These are phyloP conservation scores for Malus hybrid DNA, from an alignment of 331 rosid genomes.

Conservation along the genomic window DNA sequence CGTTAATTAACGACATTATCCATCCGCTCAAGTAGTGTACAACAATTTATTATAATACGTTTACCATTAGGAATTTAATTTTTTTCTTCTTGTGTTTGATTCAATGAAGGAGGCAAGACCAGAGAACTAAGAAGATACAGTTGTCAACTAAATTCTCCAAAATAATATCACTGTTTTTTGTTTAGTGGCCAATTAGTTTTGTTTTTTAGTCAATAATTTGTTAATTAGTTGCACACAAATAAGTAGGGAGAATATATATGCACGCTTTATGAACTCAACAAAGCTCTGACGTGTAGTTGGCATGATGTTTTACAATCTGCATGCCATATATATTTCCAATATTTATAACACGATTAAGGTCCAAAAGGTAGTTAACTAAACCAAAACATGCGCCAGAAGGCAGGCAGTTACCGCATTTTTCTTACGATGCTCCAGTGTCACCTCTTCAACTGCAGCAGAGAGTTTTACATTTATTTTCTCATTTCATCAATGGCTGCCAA, in stretches of 20 bases:
- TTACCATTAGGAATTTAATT: too few relatives aligned
- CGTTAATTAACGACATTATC: too few relatives aligned
- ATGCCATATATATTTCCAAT: neutral
- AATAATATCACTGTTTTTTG: too few relatives aligned
- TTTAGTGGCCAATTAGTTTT: too few relatives aligned
- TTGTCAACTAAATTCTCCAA: too few relatives aligned
- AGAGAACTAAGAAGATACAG: too few relatives aligned
- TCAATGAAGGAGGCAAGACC: too few relatives aligned
- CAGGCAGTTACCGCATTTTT: conserved; percentile 64
- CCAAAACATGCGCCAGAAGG: neutral
- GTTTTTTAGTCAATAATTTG: too few relatives aligned
- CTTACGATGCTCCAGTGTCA: conserved; percentile 87
- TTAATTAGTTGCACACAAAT: neutral
- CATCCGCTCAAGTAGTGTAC: too few relatives aligned
- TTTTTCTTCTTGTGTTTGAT: too few relatives aligned
- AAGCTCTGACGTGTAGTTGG: conserved; percentile 71
- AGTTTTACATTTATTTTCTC: conserved; percentile 73
- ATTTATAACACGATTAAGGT: too few relatives aligned
- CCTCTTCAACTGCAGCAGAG: conserved; percentile 2
- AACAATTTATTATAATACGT: too few relatives aligned
- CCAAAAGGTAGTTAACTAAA: neutral
- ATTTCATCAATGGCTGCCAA: conserved; percentile 82
- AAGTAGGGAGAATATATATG: neutral
- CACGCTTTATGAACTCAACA: conserved; percentile 60
- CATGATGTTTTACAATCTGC: conserved; percentile 91